phyloP scores from a whole-genome alignment of 2,329 filamentous ascomycete genomes.

The Botryotinia calthae region DNA sequence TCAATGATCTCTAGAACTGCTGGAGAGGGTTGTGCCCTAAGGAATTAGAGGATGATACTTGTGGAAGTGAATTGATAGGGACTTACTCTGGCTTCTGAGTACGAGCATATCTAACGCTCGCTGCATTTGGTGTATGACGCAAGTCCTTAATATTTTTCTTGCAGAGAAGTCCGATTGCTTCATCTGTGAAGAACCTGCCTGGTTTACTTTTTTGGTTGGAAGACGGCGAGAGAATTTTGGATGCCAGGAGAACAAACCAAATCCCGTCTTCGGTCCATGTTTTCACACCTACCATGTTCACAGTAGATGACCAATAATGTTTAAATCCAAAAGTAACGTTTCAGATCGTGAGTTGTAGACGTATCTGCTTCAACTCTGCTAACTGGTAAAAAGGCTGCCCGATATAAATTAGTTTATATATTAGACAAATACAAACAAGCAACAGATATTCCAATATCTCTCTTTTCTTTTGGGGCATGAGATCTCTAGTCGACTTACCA shows the following conservation, averaged over 20 bases:
- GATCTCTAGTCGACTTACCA: background rate
- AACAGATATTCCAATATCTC: background rate
- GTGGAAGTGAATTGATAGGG: background rate
- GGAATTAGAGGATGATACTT: background rate
- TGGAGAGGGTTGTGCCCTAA: background rate
- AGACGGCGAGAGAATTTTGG: background rate
- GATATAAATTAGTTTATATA: background rate
- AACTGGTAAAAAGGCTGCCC: background rate
- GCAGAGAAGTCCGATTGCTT: background rate
- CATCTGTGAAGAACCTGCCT: background rate
- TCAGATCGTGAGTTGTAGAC: background rate
- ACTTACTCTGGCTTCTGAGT: conserved; percentile 1
- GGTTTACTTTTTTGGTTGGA: background rate
- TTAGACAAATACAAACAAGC: background rate
- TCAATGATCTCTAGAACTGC: background rate
- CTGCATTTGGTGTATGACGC: background rate
- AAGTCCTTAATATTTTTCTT: background rate
- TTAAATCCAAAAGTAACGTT: background rate
- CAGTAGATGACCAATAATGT: no score
- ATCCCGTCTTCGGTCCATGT: conserved; percentile 7
- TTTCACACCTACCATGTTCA: conserved; percentile 1
- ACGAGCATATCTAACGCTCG: conserved; percentile 1
- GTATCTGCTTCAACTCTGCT: background rate
- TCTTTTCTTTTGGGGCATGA: background rate
- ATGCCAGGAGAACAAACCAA: background rate